Evolutionary conservation across 345 rosid species (phyloP).

Genomic region (Eucalyptus erythrocorys): DNA sequence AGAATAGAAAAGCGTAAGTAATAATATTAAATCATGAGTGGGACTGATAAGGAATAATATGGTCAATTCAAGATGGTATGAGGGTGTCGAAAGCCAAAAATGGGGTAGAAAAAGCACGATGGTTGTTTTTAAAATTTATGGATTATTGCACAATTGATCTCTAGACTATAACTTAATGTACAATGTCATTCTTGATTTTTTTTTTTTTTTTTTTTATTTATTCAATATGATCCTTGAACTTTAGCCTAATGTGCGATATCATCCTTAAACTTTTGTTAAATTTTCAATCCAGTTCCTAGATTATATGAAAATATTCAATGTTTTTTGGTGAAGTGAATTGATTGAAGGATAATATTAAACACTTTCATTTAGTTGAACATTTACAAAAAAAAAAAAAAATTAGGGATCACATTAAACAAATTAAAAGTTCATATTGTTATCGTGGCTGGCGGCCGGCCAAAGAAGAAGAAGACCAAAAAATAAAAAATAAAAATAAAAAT

Average conservation of each 20-base stretch:
- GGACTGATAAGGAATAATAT: no score
- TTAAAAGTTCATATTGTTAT: background rate
- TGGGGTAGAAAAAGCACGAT: no score
- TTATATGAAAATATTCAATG: background rate
- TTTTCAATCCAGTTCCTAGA: background rate
- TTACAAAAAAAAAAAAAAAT: background rate
- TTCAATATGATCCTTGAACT: background rate
- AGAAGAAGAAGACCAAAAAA: no score
- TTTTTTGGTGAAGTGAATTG: background rate
- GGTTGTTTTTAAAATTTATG: no score
- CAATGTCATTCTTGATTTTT: background rate
- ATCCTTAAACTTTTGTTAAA: background rate
- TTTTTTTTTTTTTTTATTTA: no score
- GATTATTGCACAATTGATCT: background rate
- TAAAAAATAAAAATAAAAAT: no score
- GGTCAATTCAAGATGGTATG: no score
- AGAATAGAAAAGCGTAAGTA: no score
- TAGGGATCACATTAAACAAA: fast-evolving
- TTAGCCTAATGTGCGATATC: no score
- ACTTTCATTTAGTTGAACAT: background rate
- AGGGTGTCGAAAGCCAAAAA: no score
- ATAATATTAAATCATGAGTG: no score
- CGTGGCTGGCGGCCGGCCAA: no score
- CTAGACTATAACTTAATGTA: fast-evolving
- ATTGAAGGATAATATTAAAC: background rate